Conservation (phyloP, 2,329 filamentous ascomycete genomes). For the Penicillium sp. region DNA sequence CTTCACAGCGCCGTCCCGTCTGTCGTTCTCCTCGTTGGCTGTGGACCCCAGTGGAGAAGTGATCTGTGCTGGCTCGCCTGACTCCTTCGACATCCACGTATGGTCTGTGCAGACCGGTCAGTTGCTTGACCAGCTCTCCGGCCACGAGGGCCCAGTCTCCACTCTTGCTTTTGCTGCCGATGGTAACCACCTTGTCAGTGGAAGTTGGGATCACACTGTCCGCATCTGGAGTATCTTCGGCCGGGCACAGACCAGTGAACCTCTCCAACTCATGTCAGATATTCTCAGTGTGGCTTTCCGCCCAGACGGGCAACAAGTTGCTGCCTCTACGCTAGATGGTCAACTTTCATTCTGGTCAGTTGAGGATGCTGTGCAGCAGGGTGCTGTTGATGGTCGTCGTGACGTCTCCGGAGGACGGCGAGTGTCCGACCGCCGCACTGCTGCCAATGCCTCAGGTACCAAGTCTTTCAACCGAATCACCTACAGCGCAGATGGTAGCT, state of each 20-base stretch:
- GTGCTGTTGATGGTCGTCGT: conserved; percentile 80
- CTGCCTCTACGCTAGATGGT: conserved; percentile 87
- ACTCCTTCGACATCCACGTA: conserved; percentile 95
- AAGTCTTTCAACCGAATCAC: conserved; percentile 85
- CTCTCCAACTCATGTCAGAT: conserved; percentile 86
- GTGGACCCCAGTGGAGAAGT: conserved; percentile 98
- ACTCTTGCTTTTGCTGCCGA: conserved; percentile 84
- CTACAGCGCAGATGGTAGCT: conserved; percentile 90
- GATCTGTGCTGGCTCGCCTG: conserved; percentile 87
- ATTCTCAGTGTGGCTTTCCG: conserved; percentile 81
- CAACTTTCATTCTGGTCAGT: conserved; percentile 95
- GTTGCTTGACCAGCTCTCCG: conserved; percentile 81
- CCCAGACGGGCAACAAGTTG: conserved; percentile 86
- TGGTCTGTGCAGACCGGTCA: conserved; percentile 99
- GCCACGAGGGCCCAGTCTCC: conserved; percentile 91
- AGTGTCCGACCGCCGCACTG: conserved; percentile 79
- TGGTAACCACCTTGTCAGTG: conserved; percentile 77
- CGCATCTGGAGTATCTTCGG: conserved; percentile 95
- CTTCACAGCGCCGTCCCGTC: conserved; percentile 84
- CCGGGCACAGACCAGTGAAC: conserved; percentile 90
- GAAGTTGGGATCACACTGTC: conserved; percentile 95
- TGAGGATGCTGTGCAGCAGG: conserved; percentile 78
- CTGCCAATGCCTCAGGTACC: conserved; percentile 83
- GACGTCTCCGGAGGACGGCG: conserved; percentile 92
- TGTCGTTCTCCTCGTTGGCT: conserved; percentile 90